phyloP scores from a whole-genome alignment of 345 rosid genomes.

The Linum lewisii region DNA sequence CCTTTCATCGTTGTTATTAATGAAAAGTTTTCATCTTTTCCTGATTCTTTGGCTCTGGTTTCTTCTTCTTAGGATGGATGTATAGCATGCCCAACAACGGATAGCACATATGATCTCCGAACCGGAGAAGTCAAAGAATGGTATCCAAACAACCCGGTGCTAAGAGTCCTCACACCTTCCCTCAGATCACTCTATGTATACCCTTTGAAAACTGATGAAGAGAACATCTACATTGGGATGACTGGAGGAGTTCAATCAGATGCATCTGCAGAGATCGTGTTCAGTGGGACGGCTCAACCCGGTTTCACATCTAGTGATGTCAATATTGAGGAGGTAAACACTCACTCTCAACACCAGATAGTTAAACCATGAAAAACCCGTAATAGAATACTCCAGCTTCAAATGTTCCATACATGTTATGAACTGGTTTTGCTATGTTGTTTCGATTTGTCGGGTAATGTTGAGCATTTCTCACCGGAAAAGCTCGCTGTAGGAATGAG shows the following conservation, averaged over 20 bases:
- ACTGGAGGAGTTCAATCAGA: conserved; percentile 34
- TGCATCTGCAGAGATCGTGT: conserved; percentile 79
- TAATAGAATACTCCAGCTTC: too few species aligned
- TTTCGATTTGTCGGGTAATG: too few species aligned
- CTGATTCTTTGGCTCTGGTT: background rate
- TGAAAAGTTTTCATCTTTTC: background rate
- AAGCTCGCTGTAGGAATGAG: too few species aligned
- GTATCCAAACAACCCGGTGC: conserved; percentile 91
- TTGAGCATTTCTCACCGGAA: too few species aligned
- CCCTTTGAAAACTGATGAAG: conserved; percentile 65
- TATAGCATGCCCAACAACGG: conserved; percentile 85
- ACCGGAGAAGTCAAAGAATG: conserved; percentile 73
- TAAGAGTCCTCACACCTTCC: conserved; percentile 77
- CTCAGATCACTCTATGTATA: conserved; percentile 53
- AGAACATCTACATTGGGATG: conserved; percentile 66
- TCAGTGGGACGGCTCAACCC: conserved; percentile 90
- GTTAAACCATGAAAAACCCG: background rate
- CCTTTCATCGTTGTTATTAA: background rate
- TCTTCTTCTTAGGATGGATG: conserved; percentile 61
- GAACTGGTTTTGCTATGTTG: too few species aligned
- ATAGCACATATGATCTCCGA: conserved; percentile 72
- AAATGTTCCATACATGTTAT: too few species aligned
- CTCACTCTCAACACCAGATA: background rate
- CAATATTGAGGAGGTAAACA: conserved; percentile 76
- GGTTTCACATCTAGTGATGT: conserved; percentile 77